Percentiles rank a stretch among this genome's conserved stretches.
Conservation (phyloP, 2,329 filamentous ascomycete species). For the Lecanicillium sp. region DNA sequence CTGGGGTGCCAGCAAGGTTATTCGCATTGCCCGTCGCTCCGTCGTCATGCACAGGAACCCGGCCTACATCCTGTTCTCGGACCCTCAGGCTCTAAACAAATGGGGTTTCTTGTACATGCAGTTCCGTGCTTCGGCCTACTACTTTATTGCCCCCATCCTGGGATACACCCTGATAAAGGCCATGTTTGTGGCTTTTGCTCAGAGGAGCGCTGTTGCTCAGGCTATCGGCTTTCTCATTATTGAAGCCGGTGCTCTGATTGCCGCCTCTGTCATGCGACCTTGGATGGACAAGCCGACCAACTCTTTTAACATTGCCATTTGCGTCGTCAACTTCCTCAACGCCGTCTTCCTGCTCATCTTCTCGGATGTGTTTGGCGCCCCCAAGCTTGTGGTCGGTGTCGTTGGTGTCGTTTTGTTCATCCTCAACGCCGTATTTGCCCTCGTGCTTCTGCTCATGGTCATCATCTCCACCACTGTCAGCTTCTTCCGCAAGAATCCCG, state of each 20-base stretch:
- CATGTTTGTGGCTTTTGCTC: slow-evolving; percentile 79
- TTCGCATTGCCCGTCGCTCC: slow-evolving; percentile 79
- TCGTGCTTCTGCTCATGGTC: slow-evolving; percentile 77
- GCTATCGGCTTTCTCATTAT: slow-evolving; percentile 79
- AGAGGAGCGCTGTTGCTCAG: slow-evolving; percentile 62
- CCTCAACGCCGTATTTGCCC: slow-evolving; percentile 73
- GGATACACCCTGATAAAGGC: slow-evolving; percentile 77
- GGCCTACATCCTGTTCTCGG: slow-evolving; percentile 93
- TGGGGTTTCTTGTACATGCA: slow-evolving; percentile 98
- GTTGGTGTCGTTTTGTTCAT: slow-evolving; percentile 88
- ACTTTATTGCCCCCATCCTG: slow-evolving; percentile 79
- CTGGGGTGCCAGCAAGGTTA: slow-evolving; percentile 87
- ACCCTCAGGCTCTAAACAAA: slow-evolving; percentile 89
- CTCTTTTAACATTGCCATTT: slow-evolving; percentile 90
- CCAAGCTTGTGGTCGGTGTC: slow-evolving; percentile 73
- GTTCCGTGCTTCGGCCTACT: slow-evolving; percentile 92
- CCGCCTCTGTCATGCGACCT: slow-evolving; percentile 72
- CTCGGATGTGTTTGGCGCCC: slow-evolving; percentile 77
- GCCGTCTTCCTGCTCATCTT: slow-evolving; percentile 84
- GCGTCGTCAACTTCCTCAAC: slow-evolving; percentile 83
- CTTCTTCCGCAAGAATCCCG: slow-evolving; percentile 86
- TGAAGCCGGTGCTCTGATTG: slow-evolving; percentile 71
- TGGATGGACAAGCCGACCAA: slow-evolving; percentile 99
- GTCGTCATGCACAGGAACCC: slow-evolving; percentile 92
- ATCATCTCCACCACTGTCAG: slow-evolving; percentile 52